Conservation (phyloP, 2,329 filamentous ascomycete species). For the Moelleriella libera region DNA sequence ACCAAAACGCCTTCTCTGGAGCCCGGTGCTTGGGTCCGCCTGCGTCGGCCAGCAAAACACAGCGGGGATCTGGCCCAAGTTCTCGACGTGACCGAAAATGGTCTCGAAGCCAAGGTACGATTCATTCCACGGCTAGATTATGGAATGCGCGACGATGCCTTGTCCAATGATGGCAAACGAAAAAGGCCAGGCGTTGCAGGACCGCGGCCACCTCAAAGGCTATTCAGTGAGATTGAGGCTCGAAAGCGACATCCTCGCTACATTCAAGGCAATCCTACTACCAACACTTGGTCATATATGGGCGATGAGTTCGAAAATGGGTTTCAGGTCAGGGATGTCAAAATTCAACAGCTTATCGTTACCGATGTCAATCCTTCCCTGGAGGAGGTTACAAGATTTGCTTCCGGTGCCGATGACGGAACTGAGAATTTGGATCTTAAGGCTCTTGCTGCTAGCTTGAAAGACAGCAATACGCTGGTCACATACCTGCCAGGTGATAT, state of each 20-base stretch:
- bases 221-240: constrained; percentile 89
- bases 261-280: constrained; percentile 55
- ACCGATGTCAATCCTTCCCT: constrained; percentile 86
- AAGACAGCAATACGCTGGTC: constrained; percentile 66
- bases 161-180: constrained; percentile 53
- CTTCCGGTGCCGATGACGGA: constrained; percentile 76
- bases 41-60: constrained; percentile 69
- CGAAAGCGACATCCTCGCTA: constrained; percentile 66
- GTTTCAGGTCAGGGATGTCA: constrained; percentile 87
- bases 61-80: constrained; percentile 84
- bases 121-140: constrained; percentile 90
- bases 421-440: constrained; percentile 88
- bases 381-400: constrained; percentile 92
- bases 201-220: constrained; percentile 67
- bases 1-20: constrained; percentile 75
- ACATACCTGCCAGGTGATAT: constrained; percentile 86
- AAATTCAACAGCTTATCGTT: constrained; percentile 70
- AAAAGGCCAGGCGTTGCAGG: constrained; percentile 54
- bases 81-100: constrained; percentile 83
- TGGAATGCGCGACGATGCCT: constrained; percentile 64
- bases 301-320: constrained; percentile 85
- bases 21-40: constrained; percentile 82
- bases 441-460: constrained; percentile 78
- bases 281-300: constrained; percentile 71
- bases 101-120: constrained; percentile 72